A percentile compares a stretch with the other conserved stretches of the same genome.
phyloP scores from a whole-genome alignment of 2,329 filamentous ascomycete species.

The Nemania bipapillata region DNA sequence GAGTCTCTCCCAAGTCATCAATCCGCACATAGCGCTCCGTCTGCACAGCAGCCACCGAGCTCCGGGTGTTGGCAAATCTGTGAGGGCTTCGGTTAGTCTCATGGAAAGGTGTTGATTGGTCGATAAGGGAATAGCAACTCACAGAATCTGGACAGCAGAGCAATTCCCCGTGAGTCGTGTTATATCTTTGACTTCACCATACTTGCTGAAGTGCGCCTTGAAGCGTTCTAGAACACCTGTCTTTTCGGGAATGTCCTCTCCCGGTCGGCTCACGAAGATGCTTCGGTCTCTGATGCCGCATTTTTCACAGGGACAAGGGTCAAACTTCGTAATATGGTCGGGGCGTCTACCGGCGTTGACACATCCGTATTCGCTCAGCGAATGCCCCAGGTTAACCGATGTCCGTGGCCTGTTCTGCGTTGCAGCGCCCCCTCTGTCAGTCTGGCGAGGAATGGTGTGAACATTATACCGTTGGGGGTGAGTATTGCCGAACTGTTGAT shows the following conservation, averaged over 20 bases:
- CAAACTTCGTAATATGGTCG: slow-evolving; percentile 14
- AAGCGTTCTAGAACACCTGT: not conserved
- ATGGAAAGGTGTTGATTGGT: not conserved
- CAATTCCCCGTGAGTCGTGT: accelerated
- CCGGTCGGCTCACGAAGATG: slow-evolving; percentile 33
- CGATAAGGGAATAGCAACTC: not conserved
- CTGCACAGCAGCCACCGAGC: slow-evolving; percentile 11
- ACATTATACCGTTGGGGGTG: slow-evolving; percentile 6
- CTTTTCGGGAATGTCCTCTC: not conserved
- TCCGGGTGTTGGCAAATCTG: slow-evolving; percentile 6
- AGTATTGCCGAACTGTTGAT: slow-evolving; percentile 2
- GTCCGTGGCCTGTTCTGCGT: not conserved
- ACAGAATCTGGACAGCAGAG: slow-evolving; percentile 12
- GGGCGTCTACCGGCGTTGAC: slow-evolving; percentile 16
- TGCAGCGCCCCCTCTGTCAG: not conserved
- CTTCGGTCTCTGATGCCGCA: slow-evolving; percentile 35
- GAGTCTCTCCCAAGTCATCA: not conserved
- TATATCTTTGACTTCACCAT: slow-evolving; percentile 27
- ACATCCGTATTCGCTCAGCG: slow-evolving; percentile 17
- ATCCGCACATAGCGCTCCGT: not conserved
- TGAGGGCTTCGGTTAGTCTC: slow-evolving; percentile 7
- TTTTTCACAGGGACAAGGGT: slow-evolving; percentile 34
- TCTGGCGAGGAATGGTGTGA: not conserved
- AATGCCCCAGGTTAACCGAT: not conserved
- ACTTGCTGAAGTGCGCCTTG: slow-evolving; percentile 31